These are phyloP conservation scores for Pestalotiopsis fici DNA, from an alignment of 2,329 filamentous ascomycete species.

Conservation along the genomic window DNA sequence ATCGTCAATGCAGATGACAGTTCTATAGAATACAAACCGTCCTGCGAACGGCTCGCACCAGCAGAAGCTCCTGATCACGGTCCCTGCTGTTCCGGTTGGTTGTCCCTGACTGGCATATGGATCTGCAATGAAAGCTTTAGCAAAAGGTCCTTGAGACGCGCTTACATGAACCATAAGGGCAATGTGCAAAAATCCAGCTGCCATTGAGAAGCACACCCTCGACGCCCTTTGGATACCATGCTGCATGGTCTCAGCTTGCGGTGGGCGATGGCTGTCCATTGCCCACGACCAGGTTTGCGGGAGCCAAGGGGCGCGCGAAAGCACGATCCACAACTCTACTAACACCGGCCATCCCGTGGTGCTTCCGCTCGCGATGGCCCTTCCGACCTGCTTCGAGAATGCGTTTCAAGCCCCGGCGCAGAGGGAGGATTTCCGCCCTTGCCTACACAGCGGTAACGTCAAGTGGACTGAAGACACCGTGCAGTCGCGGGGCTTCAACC, in stretches of 20 bases:
- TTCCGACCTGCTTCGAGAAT: constrained; percentile 4
- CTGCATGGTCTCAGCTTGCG: neutral
- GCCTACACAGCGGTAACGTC: neutral
- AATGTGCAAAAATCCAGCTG: neutral
- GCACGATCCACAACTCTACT: neutral
- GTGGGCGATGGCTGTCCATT: neutral
- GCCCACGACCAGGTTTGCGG: neutral
- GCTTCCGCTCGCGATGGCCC: neutral
- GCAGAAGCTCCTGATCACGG: neutral
- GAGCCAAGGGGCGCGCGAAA: neutral
- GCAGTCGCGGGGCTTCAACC: neutral
- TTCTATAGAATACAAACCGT: neutral
- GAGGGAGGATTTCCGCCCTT: neutral
- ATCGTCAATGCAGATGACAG: neutral
- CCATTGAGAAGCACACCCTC: too few relatives aligned
- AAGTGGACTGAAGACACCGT: neutral
- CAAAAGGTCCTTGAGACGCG: neutral
- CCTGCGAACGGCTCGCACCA: neutral
- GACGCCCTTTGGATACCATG: neutral
- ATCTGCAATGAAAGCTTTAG: neutral
- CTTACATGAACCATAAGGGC: neutral
- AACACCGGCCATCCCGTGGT: neutral
- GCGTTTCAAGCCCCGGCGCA: constrained; percentile 1
- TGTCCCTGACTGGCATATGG: neutral
- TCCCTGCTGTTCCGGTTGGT: neutral